Conservation (phyloP, 352 stramenopile genomes). For the Salisapilia sapeloensis region DNA sequence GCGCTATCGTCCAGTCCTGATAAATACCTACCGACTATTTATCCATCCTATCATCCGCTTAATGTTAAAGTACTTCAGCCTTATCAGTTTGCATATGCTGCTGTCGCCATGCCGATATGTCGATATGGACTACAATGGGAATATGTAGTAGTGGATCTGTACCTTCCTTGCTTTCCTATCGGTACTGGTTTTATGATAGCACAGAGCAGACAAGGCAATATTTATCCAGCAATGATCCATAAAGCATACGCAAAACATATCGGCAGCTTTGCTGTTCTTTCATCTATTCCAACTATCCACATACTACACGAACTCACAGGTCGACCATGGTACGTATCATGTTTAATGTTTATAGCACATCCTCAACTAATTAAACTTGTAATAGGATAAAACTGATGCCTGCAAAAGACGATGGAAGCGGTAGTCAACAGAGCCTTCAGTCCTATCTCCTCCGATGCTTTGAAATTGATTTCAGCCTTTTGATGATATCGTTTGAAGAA, state of each 20-base stretch:
- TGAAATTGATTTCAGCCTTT: background rate
- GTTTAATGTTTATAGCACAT: conserved; percentile 1
- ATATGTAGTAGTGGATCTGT: conserved; percentile 23
- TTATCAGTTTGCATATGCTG: background rate
- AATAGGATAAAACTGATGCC: background rate
- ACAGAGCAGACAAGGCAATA: conserved; percentile 8
- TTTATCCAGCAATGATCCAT: conserved; percentile 21
- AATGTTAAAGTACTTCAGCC: background rate
- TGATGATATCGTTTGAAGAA: conserved; percentile 11
- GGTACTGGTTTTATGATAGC: conserved; percentile 11
- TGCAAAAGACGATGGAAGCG: background rate
- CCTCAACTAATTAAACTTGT: background rate
- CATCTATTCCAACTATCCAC: conserved; percentile 6
- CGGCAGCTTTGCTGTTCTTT: conserved; percentile 15
- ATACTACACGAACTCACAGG: conserved; percentile 29
- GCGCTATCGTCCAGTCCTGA: conserved; percentile 7
- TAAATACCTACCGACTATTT: conserved; percentile 8
- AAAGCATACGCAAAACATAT: conserved; percentile 43
- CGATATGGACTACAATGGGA: conserved; percentile 11
- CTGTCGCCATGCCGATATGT: conserved; percentile 10
- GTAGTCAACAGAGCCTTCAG: background rate
- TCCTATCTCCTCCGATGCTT: background rate
- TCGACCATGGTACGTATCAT: conserved; percentile 12
- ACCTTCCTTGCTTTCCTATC: conserved; percentile 16
- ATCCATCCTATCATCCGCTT: conserved; percentile 1